Percentiles rank a stretch among this genome's conserved stretches.
Conservation (phyloP, 805 yeast species). For the Yamadazyma sp. region DNA sequence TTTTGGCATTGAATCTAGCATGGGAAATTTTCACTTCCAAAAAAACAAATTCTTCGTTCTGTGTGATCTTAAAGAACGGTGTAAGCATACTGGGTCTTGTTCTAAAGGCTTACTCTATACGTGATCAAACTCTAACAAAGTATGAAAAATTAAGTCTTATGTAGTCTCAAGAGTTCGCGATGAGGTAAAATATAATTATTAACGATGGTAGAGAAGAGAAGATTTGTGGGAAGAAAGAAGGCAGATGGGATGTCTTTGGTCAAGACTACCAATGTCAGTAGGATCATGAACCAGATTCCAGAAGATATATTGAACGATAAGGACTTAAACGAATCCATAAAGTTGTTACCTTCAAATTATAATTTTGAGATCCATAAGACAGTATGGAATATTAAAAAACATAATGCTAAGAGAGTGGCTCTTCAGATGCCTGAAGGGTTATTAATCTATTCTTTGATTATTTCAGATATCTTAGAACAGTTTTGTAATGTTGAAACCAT, state of each 20-base stretch:
- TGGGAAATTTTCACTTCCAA: constrained; percentile 68
- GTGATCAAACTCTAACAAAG: neutral
- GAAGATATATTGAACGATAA: constrained; percentile 74
- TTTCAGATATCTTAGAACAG: constrained; percentile 91
- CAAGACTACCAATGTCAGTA: constrained; percentile 35
- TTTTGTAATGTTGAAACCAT: constrained; percentile 84
- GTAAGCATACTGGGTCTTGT: constrained; percentile 34
- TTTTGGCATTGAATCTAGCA: constrained; percentile 66
- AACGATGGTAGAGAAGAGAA: constrained; percentile 29
- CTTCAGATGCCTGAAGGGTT: constrained; percentile 98
- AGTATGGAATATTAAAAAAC: constrained; percentile 83
- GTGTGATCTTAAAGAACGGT: constrained; percentile 73
- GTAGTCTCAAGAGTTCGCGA: neutral
- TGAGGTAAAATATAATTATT: neutral
- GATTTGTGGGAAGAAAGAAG: constrained; percentile 58
- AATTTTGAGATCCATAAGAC: constrained; percentile 96
- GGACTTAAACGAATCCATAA: constrained; percentile 81
- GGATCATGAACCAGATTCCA: constrained; percentile 85
- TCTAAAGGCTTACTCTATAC: too few species aligned
- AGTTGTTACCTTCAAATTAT: constrained; percentile 82
- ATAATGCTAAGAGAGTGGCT: constrained; percentile 78
- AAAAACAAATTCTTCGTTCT: constrained; percentile 68
- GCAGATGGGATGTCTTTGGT: constrained; percentile 15
- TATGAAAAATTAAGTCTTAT: too few species aligned
- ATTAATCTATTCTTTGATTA: constrained; percentile 78